Evolutionary conservation across 306 rosid genomes (phyloP), one percentile per base, ranked within the genome.

Genomic region (Elaeagnus macrophylla): DNA sequence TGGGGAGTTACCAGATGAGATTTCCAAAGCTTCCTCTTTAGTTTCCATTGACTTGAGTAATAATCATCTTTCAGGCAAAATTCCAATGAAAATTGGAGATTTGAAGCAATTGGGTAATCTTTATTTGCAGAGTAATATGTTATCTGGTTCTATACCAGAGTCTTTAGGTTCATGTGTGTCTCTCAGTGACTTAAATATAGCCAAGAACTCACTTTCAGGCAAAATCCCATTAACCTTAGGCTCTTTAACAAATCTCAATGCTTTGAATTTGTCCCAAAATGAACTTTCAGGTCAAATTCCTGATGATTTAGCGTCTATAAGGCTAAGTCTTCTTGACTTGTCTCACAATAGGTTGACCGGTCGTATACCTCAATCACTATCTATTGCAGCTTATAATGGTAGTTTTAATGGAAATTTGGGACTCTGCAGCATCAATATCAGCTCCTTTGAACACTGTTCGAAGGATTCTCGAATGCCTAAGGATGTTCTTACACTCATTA

Each of bases 251-350:
- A 63, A 57, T 52, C 63, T 91, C 1, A 87, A 82, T 59, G 78
- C 88, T 11, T 60, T 91, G 7, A 74, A 91, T 42, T 57, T 91
- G 36, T 87, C 99, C 0, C 9, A 39, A 1, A 91, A 91, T 10
- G 39, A 68, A 25, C 77, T 91, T 39, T 75, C 89, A 0, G 99
- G 99, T 4, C 59, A 64, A 64, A 87, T 91, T 18, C 99, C 99
- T 0, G 10, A 12, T 39, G 75, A 78, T 43, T 64, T 91, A 17
- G 67, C 79, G 0, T 70, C 67, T 11, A 75, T 84, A 14, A 67
- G 73, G 58, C 60, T 91, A 6, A 91, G 99, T 57, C 68, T 78
- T 12, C 75, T 91, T 42, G 96, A 91, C 56, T 67, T 91, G 1
- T 87, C 99, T 0, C 8, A 76, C 51, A 91, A 91, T 67, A 43